These are phyloP conservation scores for Sparassis latifolia DNA, from an alignment of 1,284 basidiomycete genomes.

Conservation along the genomic window DNA sequence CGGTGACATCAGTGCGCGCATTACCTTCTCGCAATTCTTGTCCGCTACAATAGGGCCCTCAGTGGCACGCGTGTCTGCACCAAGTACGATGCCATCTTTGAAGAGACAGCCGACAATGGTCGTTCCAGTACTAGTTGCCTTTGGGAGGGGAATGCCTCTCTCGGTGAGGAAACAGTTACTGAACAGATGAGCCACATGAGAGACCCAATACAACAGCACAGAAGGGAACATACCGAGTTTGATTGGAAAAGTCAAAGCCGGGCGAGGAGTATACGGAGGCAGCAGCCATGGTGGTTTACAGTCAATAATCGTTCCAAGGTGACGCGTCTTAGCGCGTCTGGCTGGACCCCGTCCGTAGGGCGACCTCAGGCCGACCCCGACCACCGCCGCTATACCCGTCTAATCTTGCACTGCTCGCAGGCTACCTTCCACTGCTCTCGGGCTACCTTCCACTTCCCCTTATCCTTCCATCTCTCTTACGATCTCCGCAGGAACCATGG, in stretches of 20 bases:
- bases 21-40: constrained; percentile 99
- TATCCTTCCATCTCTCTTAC: not conserved
- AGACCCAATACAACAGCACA: not conserved
- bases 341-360: too few relatives aligned
- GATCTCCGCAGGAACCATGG: constrained; percentile 42
- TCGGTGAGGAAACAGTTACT: constrained; percentile 79
- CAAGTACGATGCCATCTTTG: constrained; percentile 89
- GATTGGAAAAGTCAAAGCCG: constrained; percentile 34
- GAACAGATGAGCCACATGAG: constrained; percentile 3
- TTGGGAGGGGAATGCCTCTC: constrained; percentile 65
- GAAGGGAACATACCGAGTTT: constrained; percentile 20
- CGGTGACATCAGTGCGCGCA: constrained; percentile 8
- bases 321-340: not conserved
- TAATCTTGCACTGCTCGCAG: not conserved
- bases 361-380: constrained; percentile 6
- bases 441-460: not conserved
- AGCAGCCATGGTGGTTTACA: constrained; percentile 19
- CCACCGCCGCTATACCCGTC: constrained; percentile 11
- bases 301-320: too few relatives aligned
- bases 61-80: constrained; percentile 95
- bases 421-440: too few relatives aligned
- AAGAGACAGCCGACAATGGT: constrained; percentile 98
- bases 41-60: constrained; percentile 95
- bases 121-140: constrained; percentile 93
- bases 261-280: constrained; percentile 21